Evolutionary conservation across 345 rosid species (phyloP).

Genomic region (Theobroma cacao): DNA sequence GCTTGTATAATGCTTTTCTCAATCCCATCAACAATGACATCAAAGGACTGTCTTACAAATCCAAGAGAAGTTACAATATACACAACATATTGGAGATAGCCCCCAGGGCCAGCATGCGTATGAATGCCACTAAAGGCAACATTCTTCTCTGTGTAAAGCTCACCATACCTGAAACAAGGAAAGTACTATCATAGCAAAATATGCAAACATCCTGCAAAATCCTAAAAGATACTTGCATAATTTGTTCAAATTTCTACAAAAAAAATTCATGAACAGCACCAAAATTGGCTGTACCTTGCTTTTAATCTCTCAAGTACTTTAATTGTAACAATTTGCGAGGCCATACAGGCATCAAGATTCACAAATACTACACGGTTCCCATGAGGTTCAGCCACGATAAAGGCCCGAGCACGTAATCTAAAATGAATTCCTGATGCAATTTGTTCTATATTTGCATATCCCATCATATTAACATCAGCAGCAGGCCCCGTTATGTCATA

Average conservation of each 20-base stretch:
- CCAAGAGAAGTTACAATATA: slow-evolving; percentile 78
- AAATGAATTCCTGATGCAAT: slow-evolving; percentile 67
- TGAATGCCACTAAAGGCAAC: slow-evolving; percentile 82
- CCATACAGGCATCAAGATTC: slow-evolving; percentile 85
- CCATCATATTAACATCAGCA: slow-evolving; percentile 87
- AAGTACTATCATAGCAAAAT: not conserved
- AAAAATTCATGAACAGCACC: not conserved
- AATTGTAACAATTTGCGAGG: slow-evolving; percentile 60
- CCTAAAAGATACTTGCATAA: not conserved
- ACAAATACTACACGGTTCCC: slow-evolving; percentile 59
- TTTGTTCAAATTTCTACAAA: not conserved
- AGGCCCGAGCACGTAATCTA: slow-evolving; percentile 62
- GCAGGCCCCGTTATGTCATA: slow-evolving; percentile 85
- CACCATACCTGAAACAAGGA: slow-evolving; percentile 45
- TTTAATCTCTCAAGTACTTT: slow-evolving; percentile 70
- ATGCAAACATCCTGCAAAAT: not conserved
- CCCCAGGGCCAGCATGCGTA: slow-evolving; percentile 81
- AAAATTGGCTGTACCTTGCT: slow-evolving; percentile 45
- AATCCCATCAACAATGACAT: slow-evolving; percentile 64
- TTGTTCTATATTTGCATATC: slow-evolving; percentile 61
- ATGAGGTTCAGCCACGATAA: slow-evolving; percentile 60
- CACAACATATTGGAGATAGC: slow-evolving; percentile 69
- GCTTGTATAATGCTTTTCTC: slow-evolving; percentile 66
- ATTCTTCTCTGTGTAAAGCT: slow-evolving; percentile 60
- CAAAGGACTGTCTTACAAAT: slow-evolving; percentile 71